Base-by-base conservation (phyloP, 768 basidiomycete species). In the Phylloporus sp. region DNA sequence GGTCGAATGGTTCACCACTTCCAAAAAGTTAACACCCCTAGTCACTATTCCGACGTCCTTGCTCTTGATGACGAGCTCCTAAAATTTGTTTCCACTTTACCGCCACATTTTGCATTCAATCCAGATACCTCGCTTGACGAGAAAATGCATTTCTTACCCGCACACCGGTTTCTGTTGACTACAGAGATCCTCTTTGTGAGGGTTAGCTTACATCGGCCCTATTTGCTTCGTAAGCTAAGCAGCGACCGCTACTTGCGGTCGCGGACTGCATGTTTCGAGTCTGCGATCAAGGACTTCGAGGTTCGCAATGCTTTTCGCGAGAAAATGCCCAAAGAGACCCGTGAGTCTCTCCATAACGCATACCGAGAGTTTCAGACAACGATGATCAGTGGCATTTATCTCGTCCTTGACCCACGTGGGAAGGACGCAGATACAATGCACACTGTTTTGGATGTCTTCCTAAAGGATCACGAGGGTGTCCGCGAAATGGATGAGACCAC, bases 1-100 rank as follows among this genome's bases (percentile, higher is more conserved):
- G 93, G 92, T 15, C 85, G 84, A 28, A 91, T 97, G 63, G 90
- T 91, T 35, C 90, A 93, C 61, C 91, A 95, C 71, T 95, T 94
- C 70, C 94, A 95, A 66, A 86, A 88, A 71, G 83, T 94, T 29
- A 79, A 83, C 39, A 80, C 81, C 22, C 81, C 76, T 52, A 85
- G 83, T 50, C 88, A 88, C 59, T 95, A 95, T 67, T 79, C 82
- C 24, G 92, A 95, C 65, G 90, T 94, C 32, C 66, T 87, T 39
- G 71, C 77, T 2, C 76, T 97, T 26, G 94, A 97, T 60, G 90
- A 91, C 27, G 90, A 95, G 49, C 70, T 97, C 34, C 74, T 88
- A 47, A 80, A 79, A 59, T 92, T 93, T 62, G 81, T 91, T 56
- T 75, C 79, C 32, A 74, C 76, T 50, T 75, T 97, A 10, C 94